Evolutionary conservation across 169 alveolate species (phyloP), one percentile per base, ranked within the genome.

Genomic region (Ichthyophthirius multifiliis): DNA sequence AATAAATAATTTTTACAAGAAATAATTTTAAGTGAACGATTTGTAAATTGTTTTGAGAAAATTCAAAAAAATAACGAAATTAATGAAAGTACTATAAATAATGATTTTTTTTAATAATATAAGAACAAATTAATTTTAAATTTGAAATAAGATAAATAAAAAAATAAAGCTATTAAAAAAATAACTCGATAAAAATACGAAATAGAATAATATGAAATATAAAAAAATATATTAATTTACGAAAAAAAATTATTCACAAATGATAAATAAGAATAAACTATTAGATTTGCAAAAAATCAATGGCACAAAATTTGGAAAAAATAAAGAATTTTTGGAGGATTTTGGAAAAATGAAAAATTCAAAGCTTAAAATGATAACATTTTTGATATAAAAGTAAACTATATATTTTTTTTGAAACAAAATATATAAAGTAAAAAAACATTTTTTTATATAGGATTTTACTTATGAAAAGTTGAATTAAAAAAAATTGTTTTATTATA

Each of bases 311-410:
- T 46, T 3, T 43, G 71, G 71, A 74, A 44, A 46, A 74, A 44
- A 16, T n/a, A 39, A 23, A 43, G 71, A 30, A n/a, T 37, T 13
- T 43, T 23, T 31, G 44, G 34, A 10, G 67, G 71, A 5, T 48
- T 65, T 63, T 81, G 86, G 86, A 45, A 65, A 9, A 81, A 81
- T 71, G 76, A 63, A 27, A 65, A 81, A 15, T 81, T 81, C 16
- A 73, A 48, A 43, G 77, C 76, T 4, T 18, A 81, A 73, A 43
- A 43, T 0, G 75, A 81, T 71, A 41, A 81, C 39, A 15, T 34
- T 27, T 81, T 81, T 34, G 55, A 71, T 41, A 18, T 73, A 7
- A 45, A 43, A 7, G 71, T 55, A 55, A 55, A 9, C 13, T 9
- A 55, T 3, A 1, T 10, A 27, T 55, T 20, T 2, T 3, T 27